A percentile compares a stretch with the other conserved stretches of the same genome.
These are phyloP conservation scores for Ophiostoma quercus DNA, from an alignment of 2,329 filamentous ascomycete genomes.

Conservation along the genomic window DNA sequence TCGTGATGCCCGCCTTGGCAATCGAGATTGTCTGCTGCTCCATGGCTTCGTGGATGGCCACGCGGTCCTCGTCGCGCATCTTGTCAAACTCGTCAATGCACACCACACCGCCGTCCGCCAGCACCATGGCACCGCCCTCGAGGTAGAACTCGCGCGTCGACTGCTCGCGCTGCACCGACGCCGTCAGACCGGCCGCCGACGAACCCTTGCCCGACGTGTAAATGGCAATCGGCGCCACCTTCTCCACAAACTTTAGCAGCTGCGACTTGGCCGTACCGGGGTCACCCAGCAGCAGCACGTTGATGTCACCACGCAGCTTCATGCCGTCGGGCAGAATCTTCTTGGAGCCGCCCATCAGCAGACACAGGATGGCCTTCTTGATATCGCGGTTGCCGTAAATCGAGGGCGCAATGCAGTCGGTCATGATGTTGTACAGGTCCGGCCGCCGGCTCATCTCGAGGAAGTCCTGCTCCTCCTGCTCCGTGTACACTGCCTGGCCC, in stretches of 20 bases:
- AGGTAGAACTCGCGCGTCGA: constrained; percentile 94
- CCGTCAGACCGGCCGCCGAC: constrained; percentile 93
- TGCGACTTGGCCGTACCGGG: constrained; percentile 98
- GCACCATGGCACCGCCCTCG: constrained; percentile 96
- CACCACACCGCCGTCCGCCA: constrained; percentile 92
- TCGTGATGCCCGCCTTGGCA: constrained; percentile 96
- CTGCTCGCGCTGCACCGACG: constrained; percentile 89
- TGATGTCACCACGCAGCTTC: constrained; percentile 96
- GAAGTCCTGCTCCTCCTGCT: constrained; percentile 97
- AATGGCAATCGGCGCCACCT: constrained; percentile 91
- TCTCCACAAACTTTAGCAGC: constrained; percentile 93
- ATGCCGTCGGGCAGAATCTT: constrained; percentile 97
- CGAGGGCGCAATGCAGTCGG: constrained; percentile 89
- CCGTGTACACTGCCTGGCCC: constrained; percentile 76
- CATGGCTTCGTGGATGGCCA: constrained; percentile 99
- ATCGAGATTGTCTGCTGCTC: constrained; percentile 99
- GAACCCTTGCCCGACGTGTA: constrained; percentile 99
- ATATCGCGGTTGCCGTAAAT: constrained; percentile 96
- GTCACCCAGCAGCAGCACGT: constrained; percentile 92
- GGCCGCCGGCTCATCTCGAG: constrained; percentile 81
- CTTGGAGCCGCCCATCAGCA: constrained; percentile 91
- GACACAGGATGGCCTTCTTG: constrained; percentile 93
- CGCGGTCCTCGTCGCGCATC: constrained; percentile 96
- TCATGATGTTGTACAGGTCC: constrained; percentile 87
- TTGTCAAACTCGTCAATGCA: constrained; percentile 99